Evolutionary conservation across 1,284 basidiomycete species (phyloP).

Genomic region (Psilocybe mexicana): DNA sequence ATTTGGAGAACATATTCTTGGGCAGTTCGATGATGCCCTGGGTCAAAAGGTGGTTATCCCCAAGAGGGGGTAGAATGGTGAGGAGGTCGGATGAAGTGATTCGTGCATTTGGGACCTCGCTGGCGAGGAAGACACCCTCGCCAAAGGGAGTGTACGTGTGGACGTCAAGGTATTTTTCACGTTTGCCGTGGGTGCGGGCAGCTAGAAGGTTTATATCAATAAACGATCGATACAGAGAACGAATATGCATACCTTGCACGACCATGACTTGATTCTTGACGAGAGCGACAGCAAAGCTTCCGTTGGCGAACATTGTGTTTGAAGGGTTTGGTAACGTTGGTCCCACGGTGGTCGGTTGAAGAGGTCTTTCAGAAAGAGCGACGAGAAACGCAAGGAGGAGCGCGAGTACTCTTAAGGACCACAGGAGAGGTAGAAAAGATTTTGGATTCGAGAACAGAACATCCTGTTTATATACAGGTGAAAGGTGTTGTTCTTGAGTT

Average conservation of each 20-base stretch:
- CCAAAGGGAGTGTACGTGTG: constrained; percentile 62
- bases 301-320: constrained; percentile 48
- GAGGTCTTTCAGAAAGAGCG: constrained; percentile 12
- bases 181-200: constrained; percentile 48
- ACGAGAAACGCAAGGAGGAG: background rate
- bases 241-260: constrained; percentile 52
- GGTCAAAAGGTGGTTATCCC: constrained; percentile 20
- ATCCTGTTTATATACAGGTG: constrained; percentile 13
- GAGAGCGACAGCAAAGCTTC: constrained; percentile 63
- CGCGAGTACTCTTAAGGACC: background rate
- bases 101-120: constrained; percentile 55
- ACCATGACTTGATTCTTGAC: constrained; percentile 65
- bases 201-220: constrained; percentile 37
- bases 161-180: constrained; percentile 62
- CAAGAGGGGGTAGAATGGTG: constrained; percentile 49
- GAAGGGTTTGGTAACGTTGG: background rate
- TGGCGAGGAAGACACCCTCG: constrained; percentile 59
- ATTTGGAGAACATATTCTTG: constrained; percentile 54
- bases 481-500: constrained; percentile 11
- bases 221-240: background rate
- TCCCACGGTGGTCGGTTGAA: background rate
- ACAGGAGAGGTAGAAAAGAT: constrained; percentile 3
- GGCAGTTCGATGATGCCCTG: constrained; percentile 63
- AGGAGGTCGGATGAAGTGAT: constrained; percentile 58
- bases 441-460: constrained; percentile 1